Base-by-base conservation (phyloP, 495 filamentous ascomycete species). In the Parathielavia hyrcaniae region DNA sequence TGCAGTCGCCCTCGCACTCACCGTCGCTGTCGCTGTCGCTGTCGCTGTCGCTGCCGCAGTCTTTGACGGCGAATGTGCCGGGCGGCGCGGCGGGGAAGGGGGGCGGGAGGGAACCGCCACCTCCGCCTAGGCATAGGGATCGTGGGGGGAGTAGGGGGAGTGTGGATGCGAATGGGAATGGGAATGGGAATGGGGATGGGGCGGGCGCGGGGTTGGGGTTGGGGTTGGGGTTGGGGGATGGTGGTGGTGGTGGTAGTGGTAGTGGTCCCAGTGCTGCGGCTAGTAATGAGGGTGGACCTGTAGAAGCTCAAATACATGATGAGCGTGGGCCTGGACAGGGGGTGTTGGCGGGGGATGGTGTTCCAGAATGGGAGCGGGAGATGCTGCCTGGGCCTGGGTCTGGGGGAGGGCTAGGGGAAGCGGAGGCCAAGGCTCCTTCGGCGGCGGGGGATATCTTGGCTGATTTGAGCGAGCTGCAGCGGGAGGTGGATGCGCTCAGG, bases 401-500 rank as follows among this genome's bases (percentile, higher is more conserved):
- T n/a, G n/a, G n/a, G n/a, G n/a, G n/a, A 53, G 26, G 38, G n/a
- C 19, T 14, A 22, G 40, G 14, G 16, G 34, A 10, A 14, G 5
- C 26, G 19, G 22, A 23, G 41, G 12, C 47, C 41, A 30, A 30
- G 26, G 26, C 26, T 30, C 6, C 26, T 32, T 36, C 58, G 45
- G 59, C 44, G 48, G 76, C 73, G 5, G 73, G 71, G 34, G 82
- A 86, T 65, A 83, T 88, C 41, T 60, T 90, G 57, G 86, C 84
- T 2, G 85, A 88, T 71, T 71, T 90, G 38, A 75, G 81, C 8
- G 79, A 81, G 47, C 68, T 90, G 57, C 86, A 86, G 69, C 80
- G 77, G 69, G 86, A 90, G 66, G 86, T 90, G 46, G 86, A 90
- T 71, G 83, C 82, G 48, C 67, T 88, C 36, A 77, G 84, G 60